Evolutionary conservation across 2,329 filamentous ascomycete genomes (phyloP), one percentile per base, ranked within the genome.

Genomic region (Cytospora piceicola): DNA sequence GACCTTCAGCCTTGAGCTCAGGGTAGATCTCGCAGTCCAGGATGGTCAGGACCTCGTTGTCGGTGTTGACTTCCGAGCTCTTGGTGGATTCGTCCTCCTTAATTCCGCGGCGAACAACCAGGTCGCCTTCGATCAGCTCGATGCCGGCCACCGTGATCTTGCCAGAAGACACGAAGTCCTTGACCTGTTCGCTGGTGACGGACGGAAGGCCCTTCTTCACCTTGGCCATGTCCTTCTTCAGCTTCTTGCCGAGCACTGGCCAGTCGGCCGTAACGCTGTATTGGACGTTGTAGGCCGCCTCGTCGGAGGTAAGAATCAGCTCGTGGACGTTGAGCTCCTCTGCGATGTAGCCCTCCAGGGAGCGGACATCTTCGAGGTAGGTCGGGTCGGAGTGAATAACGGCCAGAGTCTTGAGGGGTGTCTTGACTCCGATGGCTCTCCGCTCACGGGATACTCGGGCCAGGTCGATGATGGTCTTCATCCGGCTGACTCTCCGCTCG

Each of bases 381-480:
- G 93, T 83, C 66, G 86, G 82, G 69, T 96, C 91, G 60, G 90
- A 86, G 74, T 97, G 93, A 69, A 98, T 92, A 68, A 98, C 92
- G 15, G 97, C 86, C 32, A 98, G 82, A 0, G 91, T 92, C 83
- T 94, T 96, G 61, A 98, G 81, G 5, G 95, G 95, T 6, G 91
- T 95, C 82, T 97, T 98, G 63, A 98, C 82, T 39, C 92, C 92
- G 72, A 97, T 89, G 54, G 89, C 88, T 67, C 91, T 88, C 60
- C 93, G 88, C 77, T 98, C 95, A 76, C 95, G 87, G 59, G 92
- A 94, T 60, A 94, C 88, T 74, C 95, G 88, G 56, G 88, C 92
- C 68, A 98, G 85, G 74, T 98, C 93, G 76, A 99, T 97, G 74
- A 98, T 93, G 70, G 89, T 91, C 78, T 98, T 94, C 95, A 99